phyloP scores from a whole-genome alignment of 2,329 filamentous ascomycete genomes.

The Teratosphaeria pseudoeucalypti region DNA sequence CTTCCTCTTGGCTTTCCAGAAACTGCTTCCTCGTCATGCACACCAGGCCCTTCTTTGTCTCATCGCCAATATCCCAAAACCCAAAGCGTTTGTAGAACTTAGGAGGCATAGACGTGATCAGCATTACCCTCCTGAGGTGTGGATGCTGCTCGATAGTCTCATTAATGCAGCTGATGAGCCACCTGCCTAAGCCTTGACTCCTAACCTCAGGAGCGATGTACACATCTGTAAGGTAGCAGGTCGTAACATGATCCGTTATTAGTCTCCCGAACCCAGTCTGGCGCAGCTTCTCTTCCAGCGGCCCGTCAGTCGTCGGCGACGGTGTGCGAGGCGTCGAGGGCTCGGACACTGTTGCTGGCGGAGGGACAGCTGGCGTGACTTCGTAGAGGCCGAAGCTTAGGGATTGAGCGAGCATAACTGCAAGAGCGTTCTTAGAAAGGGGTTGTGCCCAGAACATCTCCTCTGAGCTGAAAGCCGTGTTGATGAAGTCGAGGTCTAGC shows the following conservation, averaged over 20 bases:
- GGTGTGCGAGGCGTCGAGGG: slow-evolving; percentile 16
- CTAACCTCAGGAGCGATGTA: slow-evolving; percentile 13
- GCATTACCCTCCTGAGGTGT: slow-evolving; percentile 12
- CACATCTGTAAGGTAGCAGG: slow-evolving; percentile 19
- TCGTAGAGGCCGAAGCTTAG: slow-evolving; percentile 20
- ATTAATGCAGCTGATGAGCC: slow-evolving; percentile 14
- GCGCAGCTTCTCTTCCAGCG: slow-evolving; percentile 5
- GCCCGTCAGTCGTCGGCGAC: slow-evolving; percentile 11
- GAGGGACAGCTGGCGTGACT: slow-evolving; percentile 1
- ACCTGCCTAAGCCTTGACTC: slow-evolving; percentile 13
- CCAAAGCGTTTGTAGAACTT: background rate
- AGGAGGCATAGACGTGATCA: slow-evolving; percentile 7
- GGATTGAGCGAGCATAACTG: slow-evolving; percentile 16
- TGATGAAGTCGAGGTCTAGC: slow-evolving; percentile 17
- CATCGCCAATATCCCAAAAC: background rate
- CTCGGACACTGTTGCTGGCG: slow-evolving; percentile 3
- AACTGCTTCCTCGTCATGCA: background rate
- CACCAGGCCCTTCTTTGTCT: background rate
- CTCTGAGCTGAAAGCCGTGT: slow-evolving; percentile 15
- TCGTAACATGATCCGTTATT: slow-evolving; percentile 18
- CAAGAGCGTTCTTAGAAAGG: slow-evolving; percentile 10
- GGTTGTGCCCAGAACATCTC: slow-evolving; percentile 23
- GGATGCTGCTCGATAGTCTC: slow-evolving; percentile 13
- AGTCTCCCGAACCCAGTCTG: slow-evolving; percentile 21
- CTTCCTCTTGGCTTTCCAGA: background rate